Evolutionary conservation across 148 eudicot species (phyloP).

Genomic region (Simmondsia chinensis): DNA sequence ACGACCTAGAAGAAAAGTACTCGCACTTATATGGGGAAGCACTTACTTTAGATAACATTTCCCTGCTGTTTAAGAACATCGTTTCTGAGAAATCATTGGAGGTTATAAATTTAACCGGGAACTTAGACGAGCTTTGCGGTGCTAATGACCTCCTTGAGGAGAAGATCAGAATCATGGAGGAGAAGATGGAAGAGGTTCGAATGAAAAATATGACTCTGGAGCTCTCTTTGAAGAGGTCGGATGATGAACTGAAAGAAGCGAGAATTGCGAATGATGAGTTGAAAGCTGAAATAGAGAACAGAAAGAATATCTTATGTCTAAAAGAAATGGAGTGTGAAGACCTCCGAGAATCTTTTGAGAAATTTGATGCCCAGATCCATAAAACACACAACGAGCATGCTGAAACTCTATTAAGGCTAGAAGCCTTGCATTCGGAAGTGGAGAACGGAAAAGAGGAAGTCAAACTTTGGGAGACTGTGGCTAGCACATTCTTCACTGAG

Average conservation of each 20-base stretch:
- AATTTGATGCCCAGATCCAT: constrained; percentile 25
- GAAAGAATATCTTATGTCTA: constrained; percentile 34
- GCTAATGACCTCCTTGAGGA: constrained; percentile 32
- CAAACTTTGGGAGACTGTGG: constrained; percentile 55
- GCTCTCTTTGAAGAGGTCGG: constrained; percentile 31
- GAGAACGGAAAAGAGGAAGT: constrained; percentile 41
- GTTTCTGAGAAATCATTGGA: constrained; percentile 44
- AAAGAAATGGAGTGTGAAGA: constrained; percentile 36
- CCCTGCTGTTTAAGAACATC: constrained; percentile 37
- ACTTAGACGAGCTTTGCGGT: constrained; percentile 34
- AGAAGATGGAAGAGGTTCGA: constrained; percentile 39
- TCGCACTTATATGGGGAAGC: constrained; percentile 37
- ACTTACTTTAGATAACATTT: constrained; percentile 40
- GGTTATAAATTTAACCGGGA: constrained; percentile 28
- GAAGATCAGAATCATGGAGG: constrained; percentile 28
- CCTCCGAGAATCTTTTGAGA: constrained; percentile 26
- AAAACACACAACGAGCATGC: constrained; percentile 34
- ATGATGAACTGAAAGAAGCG: constrained; percentile 34
- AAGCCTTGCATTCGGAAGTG: constrained; percentile 29
- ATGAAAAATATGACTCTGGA: constrained; percentile 41
- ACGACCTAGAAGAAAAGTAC: constrained; percentile 38
- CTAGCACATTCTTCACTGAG: constrained; percentile 45
- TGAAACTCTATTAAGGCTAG: constrained; percentile 25
- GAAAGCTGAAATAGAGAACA: constrained; percentile 26
- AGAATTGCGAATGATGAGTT: constrained; percentile 24